Evolutionary conservation across 768 basidiomycete species (phyloP), one percentile per base, ranked within the genome.

Genomic region (Naganishia friedmannii): DNA sequence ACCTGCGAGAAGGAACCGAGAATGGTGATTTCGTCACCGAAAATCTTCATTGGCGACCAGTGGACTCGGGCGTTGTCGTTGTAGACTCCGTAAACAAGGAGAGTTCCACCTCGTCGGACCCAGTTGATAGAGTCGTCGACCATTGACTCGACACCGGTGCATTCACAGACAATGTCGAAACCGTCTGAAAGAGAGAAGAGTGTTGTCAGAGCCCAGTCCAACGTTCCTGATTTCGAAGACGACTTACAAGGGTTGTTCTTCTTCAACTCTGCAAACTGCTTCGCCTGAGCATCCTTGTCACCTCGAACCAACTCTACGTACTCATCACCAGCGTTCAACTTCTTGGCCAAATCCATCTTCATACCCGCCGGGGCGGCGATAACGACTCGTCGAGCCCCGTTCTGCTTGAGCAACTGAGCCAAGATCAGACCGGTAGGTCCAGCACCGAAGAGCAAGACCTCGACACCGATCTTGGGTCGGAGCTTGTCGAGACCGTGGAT

Each of bases 401-500:
- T 93, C 53, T 90, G 84, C 81, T 91, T 92, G 70, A 94, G 84
- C 28, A 95, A 84, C 79, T 94, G 92, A 0, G 92, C 88, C 54
- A 95, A 86, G 72, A 93, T 91, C 42, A 94, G 85, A n/a, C 92
- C 90, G 4, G 92, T 94, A 0, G 92, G 92, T 15, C 92, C 92
- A n/a, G 92, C 90, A 63, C 92, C 92, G 55, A 93, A 85, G 42
- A 94, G 83, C 65, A 95, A 86, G 23, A 90, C 91, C 60, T 93
- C 91, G 48, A 90, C 83, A 31, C 92, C 92, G 70, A 93, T 90
- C 3, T 88, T 87, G 0, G 90, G 88, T 68, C 84, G 86, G 68
- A 95, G 86, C 80, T 92, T 91, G 82, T 95, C 92, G 72, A 93
- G 87, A 7, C 92, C 92, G 79, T 95, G 92, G 63, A 95, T 87